Base-by-base conservation (phyloP, 2,329 filamentous ascomycete species). In the Ophiocordyceps robertsii region DNA sequence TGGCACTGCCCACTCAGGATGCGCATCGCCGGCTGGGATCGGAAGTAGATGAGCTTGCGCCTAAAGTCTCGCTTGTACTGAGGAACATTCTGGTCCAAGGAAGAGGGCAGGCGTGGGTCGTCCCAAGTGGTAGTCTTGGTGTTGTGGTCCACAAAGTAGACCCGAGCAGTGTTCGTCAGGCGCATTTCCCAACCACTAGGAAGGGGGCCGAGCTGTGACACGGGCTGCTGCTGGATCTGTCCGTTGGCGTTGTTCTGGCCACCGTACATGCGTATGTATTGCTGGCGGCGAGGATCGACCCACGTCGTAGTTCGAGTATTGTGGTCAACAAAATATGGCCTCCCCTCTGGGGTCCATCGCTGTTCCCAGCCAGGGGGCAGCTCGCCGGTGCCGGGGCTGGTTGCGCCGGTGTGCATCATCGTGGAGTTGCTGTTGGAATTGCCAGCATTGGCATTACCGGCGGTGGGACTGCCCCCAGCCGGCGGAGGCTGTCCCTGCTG, bases 81-180 rank as follows among this genome's bases (percentile, higher is more conserved):
- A 41, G 92, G 92, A 40, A 98, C 92, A 47, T 95, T 95, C 66
- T 98, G 92, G 55, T 98, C 92, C 47, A 98, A 70, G 1, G 92
- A 96, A 3, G 90, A 96, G 21, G 92, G 92, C 52, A 98, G 69
- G 57, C 92, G 79, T 31, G 92, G 92, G 57, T 98, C 92, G 58
- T 98, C 92, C 92, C 92, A 98, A 1, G 92, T 98, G 4, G 92
- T 98, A 0, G 92, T 98, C 72, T 98, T 98, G 37, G 92, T 98
- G 67, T 98, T 98, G 68, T 98, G 92, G 57, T 98, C 92, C 37
- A 98, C 92, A 62, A 98, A 98, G 66, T 98, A 98, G 14, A 98
- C 92, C 46, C 92, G 77, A 27, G 92, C 92, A 13, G 92, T 98
- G 63, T 98, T 96, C 42, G 92, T 98, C 41, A 98, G 79, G 46